Evolutionary conservation across 2,329 filamentous ascomycete genomes (phyloP), one percentile per base, ranked within the genome.

Genomic region (Lanzia echinophila): DNA sequence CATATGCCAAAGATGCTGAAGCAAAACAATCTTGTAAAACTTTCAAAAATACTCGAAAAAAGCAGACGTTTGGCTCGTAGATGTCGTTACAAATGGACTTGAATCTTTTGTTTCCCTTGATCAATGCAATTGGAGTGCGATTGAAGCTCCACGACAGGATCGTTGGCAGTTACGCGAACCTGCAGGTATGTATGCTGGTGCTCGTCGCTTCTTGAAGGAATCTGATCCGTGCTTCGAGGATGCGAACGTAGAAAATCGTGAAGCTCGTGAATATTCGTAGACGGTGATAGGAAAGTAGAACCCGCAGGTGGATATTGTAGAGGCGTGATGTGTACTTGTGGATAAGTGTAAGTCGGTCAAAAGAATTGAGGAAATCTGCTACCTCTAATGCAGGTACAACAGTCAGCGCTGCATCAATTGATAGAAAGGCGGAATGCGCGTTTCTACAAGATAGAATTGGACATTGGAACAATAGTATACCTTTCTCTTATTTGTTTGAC

Each of bases 61-160:
- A 53, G 57, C 63, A 60, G 65, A 70, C 70, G 69, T 73, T 66
- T 68, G 66, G 65, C 63, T 72, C 71, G 70, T 73, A 67, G 69
- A 69, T 68, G 66, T 73, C 71, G 69, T 73, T 67, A 72, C 67
- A 62, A 62, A 49, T 58, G 61, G 63, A 60, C 58, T 60, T 61
- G 57, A 63, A 64, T 32, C 42, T 52, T 55, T 47, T 24, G 62
- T 59, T 51, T 58, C 63, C 62, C 62, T 65, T 61, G 58, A 60
- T 62, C 57, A 65, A 63, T 63, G 59, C 66, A 66, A 67, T 66
- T 65, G 65, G 61, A 60, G 65, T 65, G 62, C 60, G 64, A 65
- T 58, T 61, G 60, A 62, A 67, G 61, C 60, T 66, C 63, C 63
- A 66, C 62, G 63, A 61, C 62, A 66, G 63, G 54, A 60, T 59